phyloP scores from a whole-genome alignment of 1,284 basidiomycete genomes.

The Clitocybe nebularis region DNA sequence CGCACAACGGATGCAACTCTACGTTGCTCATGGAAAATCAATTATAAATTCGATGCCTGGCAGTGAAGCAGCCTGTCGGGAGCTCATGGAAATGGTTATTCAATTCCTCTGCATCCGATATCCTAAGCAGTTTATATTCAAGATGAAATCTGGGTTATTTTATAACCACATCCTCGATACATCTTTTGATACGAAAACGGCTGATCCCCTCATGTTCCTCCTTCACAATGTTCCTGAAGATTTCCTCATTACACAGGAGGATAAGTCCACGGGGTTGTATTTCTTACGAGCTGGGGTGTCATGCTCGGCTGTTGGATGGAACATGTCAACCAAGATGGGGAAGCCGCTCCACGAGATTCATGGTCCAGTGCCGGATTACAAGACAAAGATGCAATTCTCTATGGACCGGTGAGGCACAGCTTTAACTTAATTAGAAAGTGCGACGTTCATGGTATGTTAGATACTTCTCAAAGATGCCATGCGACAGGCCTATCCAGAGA shows the following conservation, averaged over 20 bases:
- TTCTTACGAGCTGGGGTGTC: conserved; percentile 37
- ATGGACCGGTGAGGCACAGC: conserved; percentile 42
- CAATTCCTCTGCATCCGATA: conserved; percentile 46
- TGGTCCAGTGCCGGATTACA: conserved; percentile 43
- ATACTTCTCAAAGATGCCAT: conserved; percentile 42
- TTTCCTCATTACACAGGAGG: conserved; percentile 38
- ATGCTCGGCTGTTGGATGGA: conserved; percentile 48
- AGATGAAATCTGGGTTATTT: conserved; percentile 31
- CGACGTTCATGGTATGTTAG: conserved; percentile 20
- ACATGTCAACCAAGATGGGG: conserved; percentile 42
- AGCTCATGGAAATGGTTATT: conserved; percentile 48
- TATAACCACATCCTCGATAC: conserved; percentile 39
- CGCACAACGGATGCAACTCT: conserved; percentile 35
- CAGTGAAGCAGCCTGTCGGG: conserved; percentile 37
- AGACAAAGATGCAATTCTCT: conserved; percentile 42
- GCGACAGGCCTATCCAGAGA: conserved; percentile 45
- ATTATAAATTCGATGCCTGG: conserved; percentile 39
- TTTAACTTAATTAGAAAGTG: too few species aligned
- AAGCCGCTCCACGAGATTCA: conserved; percentile 43
- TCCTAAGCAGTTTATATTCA: conserved; percentile 39
- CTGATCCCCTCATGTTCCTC: conserved; percentile 37
- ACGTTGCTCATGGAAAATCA: conserved; percentile 30
- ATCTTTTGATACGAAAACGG: conserved; percentile 21
- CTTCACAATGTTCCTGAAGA: conserved; percentile 50
- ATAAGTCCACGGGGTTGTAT: conserved; percentile 39